Evolutionary conservation across 192 early-diverging fungal species (phyloP).

Genomic region (Podila minutissima): DNA sequence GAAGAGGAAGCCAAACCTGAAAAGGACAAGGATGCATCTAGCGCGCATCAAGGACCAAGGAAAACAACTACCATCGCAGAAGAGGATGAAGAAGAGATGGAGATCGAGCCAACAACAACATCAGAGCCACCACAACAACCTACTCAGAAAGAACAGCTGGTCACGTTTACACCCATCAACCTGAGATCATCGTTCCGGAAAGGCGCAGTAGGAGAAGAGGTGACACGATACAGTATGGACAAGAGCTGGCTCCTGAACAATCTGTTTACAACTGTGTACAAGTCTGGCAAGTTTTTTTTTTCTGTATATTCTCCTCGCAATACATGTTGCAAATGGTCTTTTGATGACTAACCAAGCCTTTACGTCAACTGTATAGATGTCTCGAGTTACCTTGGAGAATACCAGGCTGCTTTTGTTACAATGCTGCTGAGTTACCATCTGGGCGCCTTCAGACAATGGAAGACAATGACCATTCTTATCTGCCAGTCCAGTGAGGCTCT

Average conservation of each 20-base stretch:
- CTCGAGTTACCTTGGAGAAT: constrained; percentile 67
- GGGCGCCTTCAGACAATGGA: constrained; percentile 58
- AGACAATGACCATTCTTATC: constrained; percentile 67
- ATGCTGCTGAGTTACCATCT: constrained; percentile 57
- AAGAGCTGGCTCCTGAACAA: constrained; percentile 84
- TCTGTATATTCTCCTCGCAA: not conserved
- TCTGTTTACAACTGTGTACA: constrained; percentile 57
- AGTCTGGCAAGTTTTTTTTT: constrained; percentile 53
- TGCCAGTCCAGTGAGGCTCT: constrained; percentile 47
- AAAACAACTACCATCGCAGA: constrained; percentile 23
- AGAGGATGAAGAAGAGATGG: constrained; percentile 26
- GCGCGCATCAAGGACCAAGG: constrained; percentile 12
- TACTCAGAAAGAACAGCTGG: constrained; percentile 14
- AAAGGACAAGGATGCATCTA: constrained; percentile 35
- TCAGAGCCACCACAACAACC: not conserved
- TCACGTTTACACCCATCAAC: constrained; percentile 79
- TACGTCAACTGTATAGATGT: constrained; percentile 51
- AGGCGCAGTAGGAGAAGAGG: constrained; percentile 70
- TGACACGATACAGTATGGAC: constrained; percentile 87
- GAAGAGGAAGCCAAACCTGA: constrained; percentile 55
- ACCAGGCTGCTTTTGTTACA: constrained; percentile 75
- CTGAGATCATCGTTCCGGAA: constrained; percentile 83
- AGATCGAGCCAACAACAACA: not conserved
- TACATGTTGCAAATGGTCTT: constrained; percentile 73
- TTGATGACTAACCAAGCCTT: constrained; percentile 72